Base-by-base conservation (phyloP, 139 green algal genomes). In the Gonium pectorale region DNA sequence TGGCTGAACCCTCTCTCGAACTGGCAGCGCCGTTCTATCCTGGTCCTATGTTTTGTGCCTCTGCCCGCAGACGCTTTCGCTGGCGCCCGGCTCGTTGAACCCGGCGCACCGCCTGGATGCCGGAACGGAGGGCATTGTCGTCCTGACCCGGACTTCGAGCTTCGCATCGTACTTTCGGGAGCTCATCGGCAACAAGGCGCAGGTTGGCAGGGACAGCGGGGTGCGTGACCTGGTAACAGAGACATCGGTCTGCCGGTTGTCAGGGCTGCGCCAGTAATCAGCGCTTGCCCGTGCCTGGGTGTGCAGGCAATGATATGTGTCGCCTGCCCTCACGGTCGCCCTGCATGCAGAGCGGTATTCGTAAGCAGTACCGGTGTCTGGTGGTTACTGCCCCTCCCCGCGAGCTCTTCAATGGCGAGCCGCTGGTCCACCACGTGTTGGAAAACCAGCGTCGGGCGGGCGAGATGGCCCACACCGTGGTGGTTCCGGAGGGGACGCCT, bases 111-210 rank as follows among this genome's bases (percentile, higher is more conserved):
- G 95, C 1, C 88, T 98, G 78, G 95, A 98, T 83, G 86, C 81
- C 8, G 92, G 92, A 79, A 98, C 95, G 2, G 88, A 94, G 60
- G 95, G 95, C 15, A 67, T 98, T 56, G 86, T 97, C 52, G 89
- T 98, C 70, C 88, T 97, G 79, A 91, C 80, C 0, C 73, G 63
- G 26, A 91, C 22, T 17, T 7, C 24, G 0, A 69, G n/a, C 13
- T 96, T 96, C 86, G 91, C 94, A 19, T 5, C 60, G 5, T 83
- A 72, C 62, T 95, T 96, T 73, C 92, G 93, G 74, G n/a, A n/a
- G 51, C 78, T 94, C 71, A 59, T 93, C 80, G 37, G 49, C 17
- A 26, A 87, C 1, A 87, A 85, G 74, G 35, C 0, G 0, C 3
- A 35, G 68, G 75, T 71, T 27, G 52, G 67, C n/a, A n/a, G n/a